Evolutionary conservation across 1,284 basidiomycete species (phyloP).

Genomic region (Ganoderma lucidum): DNA sequence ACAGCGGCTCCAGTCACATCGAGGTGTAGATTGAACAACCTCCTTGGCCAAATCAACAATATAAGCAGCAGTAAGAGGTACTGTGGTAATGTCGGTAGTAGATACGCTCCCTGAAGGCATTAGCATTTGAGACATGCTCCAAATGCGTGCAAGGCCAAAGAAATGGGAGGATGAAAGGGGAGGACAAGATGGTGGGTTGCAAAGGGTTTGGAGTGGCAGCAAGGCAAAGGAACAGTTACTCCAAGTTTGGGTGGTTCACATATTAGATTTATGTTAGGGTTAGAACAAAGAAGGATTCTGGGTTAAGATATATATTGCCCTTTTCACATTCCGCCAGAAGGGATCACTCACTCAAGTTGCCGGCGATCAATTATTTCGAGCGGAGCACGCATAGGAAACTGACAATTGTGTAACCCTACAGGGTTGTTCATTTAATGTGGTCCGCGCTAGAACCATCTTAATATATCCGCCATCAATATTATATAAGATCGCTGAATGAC

Average conservation of each 20-base stretch:
- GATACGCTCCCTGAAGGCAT: background rate
- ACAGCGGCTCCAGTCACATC: constrained; percentile 34
- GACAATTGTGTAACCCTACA: constrained; percentile 9
- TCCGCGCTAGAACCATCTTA: background rate
- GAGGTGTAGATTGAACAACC: constrained; percentile 20
- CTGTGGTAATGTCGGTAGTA: background rate
- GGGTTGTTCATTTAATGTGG: background rate
- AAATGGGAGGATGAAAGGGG: constrained; percentile 3
- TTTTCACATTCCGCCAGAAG: background rate
- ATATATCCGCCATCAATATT: background rate
- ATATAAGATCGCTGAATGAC: background rate
- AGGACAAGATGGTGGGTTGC: constrained; percentile 1
- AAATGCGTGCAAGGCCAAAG: background rate
- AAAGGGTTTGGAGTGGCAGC: constrained; percentile 3
- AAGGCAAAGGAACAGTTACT: background rate
- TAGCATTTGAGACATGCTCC: background rate
- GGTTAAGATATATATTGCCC: background rate
- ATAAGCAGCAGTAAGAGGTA: constrained; percentile 19
- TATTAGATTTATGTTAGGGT: constrained; percentile 17
- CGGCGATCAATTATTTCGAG: background rate
- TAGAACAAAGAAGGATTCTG: constrained; percentile 16
- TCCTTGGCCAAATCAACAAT: constrained; percentile 30
- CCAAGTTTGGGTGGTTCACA: constrained; percentile 14
- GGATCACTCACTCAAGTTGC: too few relatives aligned
- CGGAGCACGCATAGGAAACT: background rate